A percentile compares a stretch with the other conserved stretches of the same genome.
Evolutionary conservation across 2,329 filamentous ascomycete genomes (phyloP).

Genomic region (Diaporthe vaccinii): DNA sequence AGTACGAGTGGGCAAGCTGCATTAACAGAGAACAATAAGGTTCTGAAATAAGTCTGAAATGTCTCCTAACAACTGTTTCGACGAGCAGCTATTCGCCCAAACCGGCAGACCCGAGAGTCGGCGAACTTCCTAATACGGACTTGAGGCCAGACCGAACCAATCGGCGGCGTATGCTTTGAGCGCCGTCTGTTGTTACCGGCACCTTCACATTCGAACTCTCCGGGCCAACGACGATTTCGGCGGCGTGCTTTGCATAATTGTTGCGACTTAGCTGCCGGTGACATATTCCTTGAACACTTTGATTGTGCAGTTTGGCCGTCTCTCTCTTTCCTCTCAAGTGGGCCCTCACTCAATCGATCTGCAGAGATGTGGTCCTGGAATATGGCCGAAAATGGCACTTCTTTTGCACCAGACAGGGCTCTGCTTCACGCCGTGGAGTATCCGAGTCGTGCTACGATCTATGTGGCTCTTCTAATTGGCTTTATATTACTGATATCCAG

Average conservation of each 20-base stretch:
- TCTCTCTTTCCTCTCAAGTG: not conserved
- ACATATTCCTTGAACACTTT: not conserved
- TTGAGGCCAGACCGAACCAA: not conserved
- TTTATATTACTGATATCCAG: not conserved
- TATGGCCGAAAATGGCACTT: conserved; percentile 5
- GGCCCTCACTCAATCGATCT: not conserved
- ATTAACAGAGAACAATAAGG: not conserved
- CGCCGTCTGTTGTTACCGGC: not conserved
- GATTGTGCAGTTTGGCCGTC: not conserved
- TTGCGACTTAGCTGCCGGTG: not conserved
- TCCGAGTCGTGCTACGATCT: not conserved
- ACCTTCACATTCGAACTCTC: not conserved
- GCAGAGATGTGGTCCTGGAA: conserved; percentile 18
- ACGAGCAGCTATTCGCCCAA: not conserved
- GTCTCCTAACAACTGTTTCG: not conserved
- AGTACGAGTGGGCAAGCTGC: not conserved
- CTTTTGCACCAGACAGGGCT: not conserved
- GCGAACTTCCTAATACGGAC: conserved; percentile 6
- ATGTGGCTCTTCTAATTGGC: not conserved
- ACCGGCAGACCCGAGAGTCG: not conserved
- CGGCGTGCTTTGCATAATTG: not conserved
- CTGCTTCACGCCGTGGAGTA: not conserved
- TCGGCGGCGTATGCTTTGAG: not conserved
- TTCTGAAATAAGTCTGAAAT: not conserved
- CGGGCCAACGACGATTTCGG: not conserved